Base-by-base conservation (phyloP, 2,329 filamentous ascomycete genomes). In the Diaporthe caulivora region DNA sequence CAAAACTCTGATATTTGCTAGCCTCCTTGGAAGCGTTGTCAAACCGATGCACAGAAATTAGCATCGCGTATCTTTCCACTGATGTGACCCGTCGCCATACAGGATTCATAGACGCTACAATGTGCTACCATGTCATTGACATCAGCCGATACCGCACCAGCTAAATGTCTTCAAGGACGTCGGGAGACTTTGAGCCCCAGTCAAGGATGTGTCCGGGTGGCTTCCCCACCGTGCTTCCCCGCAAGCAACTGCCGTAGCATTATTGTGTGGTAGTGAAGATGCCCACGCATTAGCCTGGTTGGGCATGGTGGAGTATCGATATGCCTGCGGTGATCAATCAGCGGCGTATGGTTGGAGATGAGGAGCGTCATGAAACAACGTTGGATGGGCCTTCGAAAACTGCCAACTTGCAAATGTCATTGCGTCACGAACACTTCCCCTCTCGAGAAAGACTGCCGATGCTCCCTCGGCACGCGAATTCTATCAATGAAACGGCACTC, bases 311-410 rank as follows among this genome's bases (percentile, higher is more conserved):
- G 37, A 21, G 57, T 21, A 29, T 21, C 9, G 10, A 21, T 31
- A 29, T 10, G 37, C 37, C 29, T 26, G 18, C n/a, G 2, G 1
- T 31, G 34, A 24, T 62, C 37, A 42, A 15, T 31, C 26, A 62
- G 58, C 24, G 44, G 57, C 37, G 7, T 10, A 24, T 58, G n/a
- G 24, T 21, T 37, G 34, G 55, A 24, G 37, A 26, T 42, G 60
- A 64, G 60, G 7, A 44, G 26, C 60, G 18, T n/a, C 26, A 64
- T 64, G 60, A 64, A 64, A 64, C 42, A 49, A 15, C 18, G 24
- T 10, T n/a, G 31, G 29, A 34, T 37, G 13, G n/a, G 15, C n/a
- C 9, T 13, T 21, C 18, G 7, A 13, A 37, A 18, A 13, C 21
- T n/a, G n/a, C n/a, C n/a, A n/a, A n/a, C n/a, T n/a, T 37, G 18